These are phyloP conservation scores for Ilyonectria sp. DNA, from an alignment of 2,329 filamentous ascomycete genomes.

Conservation along the genomic window DNA sequence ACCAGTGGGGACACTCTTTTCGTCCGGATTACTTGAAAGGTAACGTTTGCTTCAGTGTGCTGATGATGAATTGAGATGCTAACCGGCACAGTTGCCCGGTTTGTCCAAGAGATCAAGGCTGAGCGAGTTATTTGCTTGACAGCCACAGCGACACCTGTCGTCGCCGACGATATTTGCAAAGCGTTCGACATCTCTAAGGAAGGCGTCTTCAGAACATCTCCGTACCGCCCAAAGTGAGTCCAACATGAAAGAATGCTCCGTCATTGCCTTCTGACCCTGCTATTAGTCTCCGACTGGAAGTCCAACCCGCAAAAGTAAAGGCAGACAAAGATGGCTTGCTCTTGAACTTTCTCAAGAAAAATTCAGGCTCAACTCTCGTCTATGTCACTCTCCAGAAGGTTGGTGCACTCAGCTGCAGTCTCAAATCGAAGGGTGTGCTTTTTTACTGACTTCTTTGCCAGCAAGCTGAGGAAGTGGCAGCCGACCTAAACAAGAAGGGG, in stretches of 20 bases:
- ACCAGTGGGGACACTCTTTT: constrained; percentile 64
- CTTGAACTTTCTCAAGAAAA: constrained; percentile 62
- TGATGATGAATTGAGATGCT: background rate
- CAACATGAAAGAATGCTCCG: accelerated
- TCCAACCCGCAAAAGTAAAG: constrained; percentile 58
- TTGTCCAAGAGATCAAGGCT: constrained; percentile 68
- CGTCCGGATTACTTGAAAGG: constrained; percentile 67
- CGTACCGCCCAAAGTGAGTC: constrained; percentile 68
- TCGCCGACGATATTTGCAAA: constrained; percentile 68
- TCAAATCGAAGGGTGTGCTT: too few relatives aligned
- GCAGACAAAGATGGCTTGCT: constrained; percentile 62
- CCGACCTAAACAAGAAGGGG: constrained; percentile 52
- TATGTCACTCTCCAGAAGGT: constrained; percentile 72
- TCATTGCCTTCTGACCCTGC: background rate
- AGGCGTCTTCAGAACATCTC: constrained; percentile 71
- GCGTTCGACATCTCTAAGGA: constrained; percentile 63
- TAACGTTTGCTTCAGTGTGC: constrained; percentile 35
- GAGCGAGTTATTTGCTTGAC: constrained; percentile 73
- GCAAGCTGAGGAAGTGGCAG: constrained; percentile 63
- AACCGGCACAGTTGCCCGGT: constrained; percentile 62
- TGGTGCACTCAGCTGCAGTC: background rate
- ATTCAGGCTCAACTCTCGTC: constrained; percentile 71
- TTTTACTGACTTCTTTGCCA: constrained; percentile 31
- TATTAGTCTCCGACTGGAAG: constrained; percentile 65
- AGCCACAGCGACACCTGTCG: constrained; percentile 70